Percentiles rank a stretch among this genome's conserved stretches.
phyloP scores from a whole-genome alignment of 2,329 filamentous ascomycete genomes.

The Claviceps purpurea region DNA sequence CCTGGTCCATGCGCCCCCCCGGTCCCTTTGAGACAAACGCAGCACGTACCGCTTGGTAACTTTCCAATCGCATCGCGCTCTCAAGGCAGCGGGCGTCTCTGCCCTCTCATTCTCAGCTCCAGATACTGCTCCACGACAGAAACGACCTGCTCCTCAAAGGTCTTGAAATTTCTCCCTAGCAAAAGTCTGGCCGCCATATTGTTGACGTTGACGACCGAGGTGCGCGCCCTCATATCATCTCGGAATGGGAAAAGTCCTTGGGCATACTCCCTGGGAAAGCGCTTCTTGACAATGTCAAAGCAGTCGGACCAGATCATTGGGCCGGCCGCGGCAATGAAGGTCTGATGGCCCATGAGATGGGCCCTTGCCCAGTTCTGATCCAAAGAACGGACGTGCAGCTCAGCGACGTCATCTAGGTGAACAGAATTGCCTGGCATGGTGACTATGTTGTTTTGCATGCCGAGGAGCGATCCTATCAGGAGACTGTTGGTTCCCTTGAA shows the following conservation, averaged over 20 bases:
- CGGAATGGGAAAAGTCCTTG: conserved; percentile 10
- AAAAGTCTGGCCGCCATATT: conserved; percentile 13
- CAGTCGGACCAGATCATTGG: conserved; percentile 24
- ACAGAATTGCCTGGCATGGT: conserved; percentile 18
- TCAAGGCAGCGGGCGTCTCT: background rate
- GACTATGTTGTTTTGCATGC: conserved; percentile 11
- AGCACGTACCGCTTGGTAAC: too few relatives aligned
- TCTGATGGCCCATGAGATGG: conserved; percentile 14
- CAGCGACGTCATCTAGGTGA: conserved; percentile 25
- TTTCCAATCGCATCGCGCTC: too few relatives aligned
- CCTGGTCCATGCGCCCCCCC: too few relatives aligned
- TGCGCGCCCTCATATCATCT: background rate
- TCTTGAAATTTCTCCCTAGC: conserved; percentile 14
- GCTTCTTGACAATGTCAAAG: conserved; percentile 21
- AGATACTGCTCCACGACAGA: conserved; percentile 15
- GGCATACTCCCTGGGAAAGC: conserved; percentile 10
- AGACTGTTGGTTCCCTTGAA: conserved; percentile 20
- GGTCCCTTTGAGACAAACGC: too few relatives aligned
- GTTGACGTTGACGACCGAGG: background rate
- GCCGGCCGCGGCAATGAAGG: conserved; percentile 13
- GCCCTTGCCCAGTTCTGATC: conserved; percentile 7
- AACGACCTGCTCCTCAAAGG: conserved; percentile 17
- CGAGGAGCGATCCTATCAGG: conserved; percentile 21
- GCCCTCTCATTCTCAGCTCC: conserved; percentile 7
- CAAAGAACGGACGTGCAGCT: conserved; percentile 23